These are phyloP conservation scores for Sclerotinia borealis DNA, from an alignment of 2,329 filamentous ascomycete species.

Conservation along the genomic window DNA sequence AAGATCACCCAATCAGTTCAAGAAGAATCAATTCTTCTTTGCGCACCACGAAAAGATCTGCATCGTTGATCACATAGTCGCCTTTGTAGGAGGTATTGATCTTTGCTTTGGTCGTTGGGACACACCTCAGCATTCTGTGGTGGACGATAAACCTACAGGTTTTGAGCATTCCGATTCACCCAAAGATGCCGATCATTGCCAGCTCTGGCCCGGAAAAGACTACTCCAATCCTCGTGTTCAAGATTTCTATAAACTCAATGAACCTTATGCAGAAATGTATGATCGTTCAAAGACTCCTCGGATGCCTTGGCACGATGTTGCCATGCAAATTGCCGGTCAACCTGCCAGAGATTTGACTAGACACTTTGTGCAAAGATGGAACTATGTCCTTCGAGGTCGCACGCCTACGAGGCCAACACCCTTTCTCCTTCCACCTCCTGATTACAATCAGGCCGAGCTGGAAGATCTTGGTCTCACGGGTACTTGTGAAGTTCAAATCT, in stretches of 20 bases:
- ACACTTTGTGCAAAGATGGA: constrained; percentile 97
- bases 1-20: constrained; percentile 92
- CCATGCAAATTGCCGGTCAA: constrained; percentile 96
- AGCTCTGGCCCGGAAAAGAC: constrained; percentile 95
- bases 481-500: constrained; percentile 92
- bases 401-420: constrained; percentile 91
- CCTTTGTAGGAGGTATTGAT: constrained; percentile 93
- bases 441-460: constrained; percentile 80
- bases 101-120: constrained; percentile 97
- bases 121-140: constrained; percentile 83
- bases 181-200: constrained; percentile 88
- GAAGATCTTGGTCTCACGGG: constrained; percentile 83
- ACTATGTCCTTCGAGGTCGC: constrained; percentile 86
- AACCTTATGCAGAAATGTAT: constrained; percentile 99
- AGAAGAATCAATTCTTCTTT: constrained; percentile 99
- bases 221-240: constrained; percentile 95
- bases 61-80: constrained; percentile 90
- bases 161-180: constrained; percentile 75
- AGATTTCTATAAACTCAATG: constrained; percentile 88
- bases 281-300: constrained; percentile 80
- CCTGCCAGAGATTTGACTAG: constrained; percentile 89
- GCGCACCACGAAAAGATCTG: constrained; percentile 98
- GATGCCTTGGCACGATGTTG: constrained; percentile 98
- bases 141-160: constrained; percentile 90
- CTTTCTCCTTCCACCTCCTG: constrained; percentile 86